A percentile compares a stretch with the other conserved stretches of the same genome.
These are phyloP conservation scores for Allium cepa DNA, from an alignment of 106 monocot species.

Conservation along the genomic window DNA sequence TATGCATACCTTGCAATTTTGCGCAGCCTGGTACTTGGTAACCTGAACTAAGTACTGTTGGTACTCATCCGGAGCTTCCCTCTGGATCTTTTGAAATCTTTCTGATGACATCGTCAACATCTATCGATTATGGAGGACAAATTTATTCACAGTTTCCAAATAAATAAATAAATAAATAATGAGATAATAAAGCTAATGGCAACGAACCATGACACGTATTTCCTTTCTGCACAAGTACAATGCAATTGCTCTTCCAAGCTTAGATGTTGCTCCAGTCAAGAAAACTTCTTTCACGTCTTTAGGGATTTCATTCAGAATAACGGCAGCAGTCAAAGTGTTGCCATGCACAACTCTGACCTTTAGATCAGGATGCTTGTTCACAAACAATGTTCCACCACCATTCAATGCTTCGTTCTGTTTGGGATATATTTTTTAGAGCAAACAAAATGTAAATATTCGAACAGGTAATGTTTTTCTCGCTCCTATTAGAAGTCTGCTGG, in stretches of 20 bases:
- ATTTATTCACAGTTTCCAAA: neutral
- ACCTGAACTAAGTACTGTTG: conserved; percentile 67
- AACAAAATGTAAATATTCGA: no score
- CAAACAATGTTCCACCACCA: conserved; percentile 89
- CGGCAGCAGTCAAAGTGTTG: conserved; percentile 86
- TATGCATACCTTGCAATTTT: conserved; percentile 51
- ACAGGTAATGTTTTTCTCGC: no score
- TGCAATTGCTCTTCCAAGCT: conserved; percentile 90
- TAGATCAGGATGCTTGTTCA: conserved; percentile 69
- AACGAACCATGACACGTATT: conserved; percentile 68
- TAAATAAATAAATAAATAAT: neutral
- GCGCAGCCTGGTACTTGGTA: conserved; percentile 64
- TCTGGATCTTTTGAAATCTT: conserved; percentile 57
- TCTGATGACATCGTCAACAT: conserved; percentile 63
- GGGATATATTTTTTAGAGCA: neutral
- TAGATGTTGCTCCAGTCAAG: conserved; percentile 88
- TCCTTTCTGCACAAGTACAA: conserved; percentile 73
- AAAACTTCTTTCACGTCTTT: conserved; percentile 66
- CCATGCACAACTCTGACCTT: conserved; percentile 82
- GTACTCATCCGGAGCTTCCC: conserved; percentile 43
- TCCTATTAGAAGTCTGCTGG: no score
- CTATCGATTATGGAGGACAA: conserved; percentile 4
- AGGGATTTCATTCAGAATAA: conserved; percentile 78
- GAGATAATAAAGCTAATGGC: neutral
- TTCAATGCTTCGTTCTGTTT: conserved; percentile 87